Evolutionary conservation across 345 rosid species (phyloP).

Genomic region (Gossypium sturtianum): DNA sequence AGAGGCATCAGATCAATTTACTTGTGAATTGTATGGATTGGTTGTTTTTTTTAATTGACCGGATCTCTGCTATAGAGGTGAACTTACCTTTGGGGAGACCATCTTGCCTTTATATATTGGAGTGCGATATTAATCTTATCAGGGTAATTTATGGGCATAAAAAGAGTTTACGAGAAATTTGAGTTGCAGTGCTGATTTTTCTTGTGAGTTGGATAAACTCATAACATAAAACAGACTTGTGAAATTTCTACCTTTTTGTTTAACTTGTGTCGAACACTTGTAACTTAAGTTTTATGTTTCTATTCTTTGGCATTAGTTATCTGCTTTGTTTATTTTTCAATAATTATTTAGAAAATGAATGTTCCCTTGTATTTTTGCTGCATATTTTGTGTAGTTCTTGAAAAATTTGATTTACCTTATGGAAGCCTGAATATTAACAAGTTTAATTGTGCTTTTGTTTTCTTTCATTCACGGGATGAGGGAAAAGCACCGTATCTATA

Average conservation of each 20-base stretch:
- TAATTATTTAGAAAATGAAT: not conserved
- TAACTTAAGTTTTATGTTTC: not conserved
- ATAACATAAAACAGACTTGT: not conserved
- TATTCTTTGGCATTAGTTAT: not conserved
- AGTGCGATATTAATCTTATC: too few species aligned
- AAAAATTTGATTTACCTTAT: not conserved
- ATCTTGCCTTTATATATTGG: too few species aligned
- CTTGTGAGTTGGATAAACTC: conserved; percentile 1
- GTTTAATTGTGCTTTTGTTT: not conserved
- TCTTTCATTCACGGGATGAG: conserved; percentile 56
- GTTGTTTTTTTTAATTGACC: too few species aligned
- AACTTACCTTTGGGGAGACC: too few species aligned
- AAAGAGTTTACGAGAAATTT: too few species aligned
- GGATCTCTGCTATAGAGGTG: too few species aligned
- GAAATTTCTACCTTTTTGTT: not conserved
- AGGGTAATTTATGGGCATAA: too few species aligned
- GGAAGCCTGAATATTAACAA: not conserved
- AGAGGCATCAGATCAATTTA: too few species aligned
- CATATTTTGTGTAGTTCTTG: not conserved
- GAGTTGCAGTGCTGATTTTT: conserved; percentile 53
- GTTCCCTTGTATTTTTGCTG: not conserved
- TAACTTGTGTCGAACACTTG: not conserved
- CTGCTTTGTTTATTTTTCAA: not conserved
- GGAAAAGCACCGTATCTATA: conserved; percentile 70
- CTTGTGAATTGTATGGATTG: too few species aligned